Percentiles rank a stretch among this genome's conserved stretches.
These are phyloP conservation scores for Fagus sylvatica DNA, from an alignment of 306 rosid genomes.

Conservation along the genomic window DNA sequence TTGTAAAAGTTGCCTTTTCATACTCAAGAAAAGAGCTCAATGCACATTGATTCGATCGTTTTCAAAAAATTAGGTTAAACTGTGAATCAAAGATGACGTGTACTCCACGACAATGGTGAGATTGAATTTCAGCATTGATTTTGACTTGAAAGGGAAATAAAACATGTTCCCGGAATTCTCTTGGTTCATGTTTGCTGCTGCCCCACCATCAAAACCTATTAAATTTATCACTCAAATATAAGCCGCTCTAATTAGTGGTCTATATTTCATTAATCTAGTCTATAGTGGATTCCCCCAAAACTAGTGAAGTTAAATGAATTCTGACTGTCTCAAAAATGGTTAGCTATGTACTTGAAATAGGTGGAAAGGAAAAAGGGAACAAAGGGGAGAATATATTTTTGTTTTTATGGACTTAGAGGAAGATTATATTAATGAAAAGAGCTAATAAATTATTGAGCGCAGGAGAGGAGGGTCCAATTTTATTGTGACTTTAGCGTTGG, in stretches of 20 bases:
- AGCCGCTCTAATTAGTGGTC: slow-evolving; percentile 39
- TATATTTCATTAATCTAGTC: slow-evolving; percentile 45
- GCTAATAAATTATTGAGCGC: slow-evolving; percentile 39
- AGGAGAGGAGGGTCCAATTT: slow-evolving; percentile 23
- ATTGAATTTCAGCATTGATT: slow-evolving; percentile 23
- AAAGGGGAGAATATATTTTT: slow-evolving; percentile 18
- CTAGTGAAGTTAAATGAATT: slow-evolving; percentile 22
- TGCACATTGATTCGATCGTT: slow-evolving; percentile 2
- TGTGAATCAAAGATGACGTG: slow-evolving; percentile 38
- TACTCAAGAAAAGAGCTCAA: neutral
- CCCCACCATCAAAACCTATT: slow-evolving; percentile 42
- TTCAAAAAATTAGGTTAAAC: slow-evolving; percentile 33
- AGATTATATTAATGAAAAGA: slow-evolving; percentile 21
- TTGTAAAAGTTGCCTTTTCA: slow-evolving; percentile 9
- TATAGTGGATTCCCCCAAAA: slow-evolving; percentile 39
- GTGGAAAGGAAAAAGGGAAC: slow-evolving; percentile 35
- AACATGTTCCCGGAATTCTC: slow-evolving; percentile 35
- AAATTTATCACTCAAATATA: slow-evolving; percentile 20
- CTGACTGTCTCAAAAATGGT: slow-evolving; percentile 27
- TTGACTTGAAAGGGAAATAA: slow-evolving; percentile 31
- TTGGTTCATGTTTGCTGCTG: slow-evolving; percentile 31
- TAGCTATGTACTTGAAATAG: slow-evolving; percentile 13
- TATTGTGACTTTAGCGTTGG: slow-evolving; percentile 44
- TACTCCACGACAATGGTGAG: slow-evolving; percentile 39
- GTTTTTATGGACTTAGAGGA: slow-evolving; percentile 19